Evolutionary conservation across 805 yeast species (phyloP).

Genomic region (Monosporozyma servazzii): DNA sequence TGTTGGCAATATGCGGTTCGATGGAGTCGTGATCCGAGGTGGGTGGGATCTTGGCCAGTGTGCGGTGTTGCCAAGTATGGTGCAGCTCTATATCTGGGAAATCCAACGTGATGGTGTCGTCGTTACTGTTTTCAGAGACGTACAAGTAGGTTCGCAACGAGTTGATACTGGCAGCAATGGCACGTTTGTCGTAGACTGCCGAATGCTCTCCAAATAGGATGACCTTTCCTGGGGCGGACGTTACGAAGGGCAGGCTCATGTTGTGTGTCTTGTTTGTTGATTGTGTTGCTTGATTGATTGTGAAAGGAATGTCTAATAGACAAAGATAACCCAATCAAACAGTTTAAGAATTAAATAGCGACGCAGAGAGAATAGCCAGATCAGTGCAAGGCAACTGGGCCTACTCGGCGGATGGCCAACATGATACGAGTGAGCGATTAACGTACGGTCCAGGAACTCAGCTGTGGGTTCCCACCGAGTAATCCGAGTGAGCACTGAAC

Average conservation of each 20-base stretch:
- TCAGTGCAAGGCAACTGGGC: no score
- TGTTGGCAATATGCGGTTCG: not conserved
- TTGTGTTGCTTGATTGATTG: not conserved
- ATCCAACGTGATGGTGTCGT: slow-evolving; percentile 47
- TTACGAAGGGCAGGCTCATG: slow-evolving; percentile 46
- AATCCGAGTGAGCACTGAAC: no score
- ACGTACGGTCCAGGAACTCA: no score
- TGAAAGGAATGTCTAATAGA: no score
- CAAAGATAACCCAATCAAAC: no score
- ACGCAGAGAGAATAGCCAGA: no score
- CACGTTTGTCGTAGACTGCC: slow-evolving; percentile 87
- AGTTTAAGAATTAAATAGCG: no score
- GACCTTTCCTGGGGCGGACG: slow-evolving; percentile 94
- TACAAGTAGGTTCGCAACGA: slow-evolving; percentile 75
- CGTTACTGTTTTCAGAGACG: slow-evolving; percentile 36
- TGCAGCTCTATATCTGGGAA: slow-evolving; percentile 75
- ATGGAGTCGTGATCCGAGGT: not conserved
- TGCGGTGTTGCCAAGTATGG: slow-evolving; percentile 43
- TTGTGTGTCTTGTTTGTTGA: not conserved
- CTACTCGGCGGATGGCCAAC: no score
- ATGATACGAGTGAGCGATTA: no score
- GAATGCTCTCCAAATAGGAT: slow-evolving; percentile 96
- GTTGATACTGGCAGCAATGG: slow-evolving; percentile 83
- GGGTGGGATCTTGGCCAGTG: not conserved
- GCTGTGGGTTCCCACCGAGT: no score